Conservation (phyloP, 164 flowering plant species). For the Sextonia rubra region DNA sequence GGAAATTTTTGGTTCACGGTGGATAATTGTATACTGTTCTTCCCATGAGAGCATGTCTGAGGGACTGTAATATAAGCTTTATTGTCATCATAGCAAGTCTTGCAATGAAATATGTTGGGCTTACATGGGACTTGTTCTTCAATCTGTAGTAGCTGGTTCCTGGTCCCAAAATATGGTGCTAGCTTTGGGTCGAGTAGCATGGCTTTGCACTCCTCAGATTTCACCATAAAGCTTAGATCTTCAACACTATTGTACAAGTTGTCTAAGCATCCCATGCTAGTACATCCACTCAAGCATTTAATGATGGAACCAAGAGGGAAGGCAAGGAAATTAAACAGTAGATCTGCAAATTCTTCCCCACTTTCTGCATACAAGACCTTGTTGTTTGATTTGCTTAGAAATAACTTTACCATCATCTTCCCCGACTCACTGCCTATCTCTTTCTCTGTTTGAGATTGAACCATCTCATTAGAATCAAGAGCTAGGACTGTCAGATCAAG, state of each 20-base stretch:
- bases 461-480: too few relatives aligned
- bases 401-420: not conserved
- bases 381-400: not conserved
- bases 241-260: not conserved
- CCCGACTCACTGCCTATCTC: too few relatives aligned
- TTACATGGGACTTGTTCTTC: not conserved
- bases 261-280: not conserved
- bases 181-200: conserved; percentile 1
- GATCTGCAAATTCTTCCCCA: conserved; percentile 12
- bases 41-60: not conserved
- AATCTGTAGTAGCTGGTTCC: not conserved
- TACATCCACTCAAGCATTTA: not conserved
- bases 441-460: too few relatives aligned
- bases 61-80: too few relatives aligned
- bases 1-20: not conserved
- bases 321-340: conserved; percentile 19
- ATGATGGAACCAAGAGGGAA: conserved; percentile 13
- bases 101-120: not conserved
- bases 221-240: not conserved
- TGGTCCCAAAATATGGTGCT: not conserved
- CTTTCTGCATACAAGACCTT: conserved; percentile 6
- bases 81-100: rapidly evolving
- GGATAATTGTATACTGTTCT: not conserved
- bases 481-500: too few relatives aligned
- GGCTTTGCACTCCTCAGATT: not conserved